Conservation (phyloP, 441 rosid species). For the Cnidoscolus chayamansa region DNA sequence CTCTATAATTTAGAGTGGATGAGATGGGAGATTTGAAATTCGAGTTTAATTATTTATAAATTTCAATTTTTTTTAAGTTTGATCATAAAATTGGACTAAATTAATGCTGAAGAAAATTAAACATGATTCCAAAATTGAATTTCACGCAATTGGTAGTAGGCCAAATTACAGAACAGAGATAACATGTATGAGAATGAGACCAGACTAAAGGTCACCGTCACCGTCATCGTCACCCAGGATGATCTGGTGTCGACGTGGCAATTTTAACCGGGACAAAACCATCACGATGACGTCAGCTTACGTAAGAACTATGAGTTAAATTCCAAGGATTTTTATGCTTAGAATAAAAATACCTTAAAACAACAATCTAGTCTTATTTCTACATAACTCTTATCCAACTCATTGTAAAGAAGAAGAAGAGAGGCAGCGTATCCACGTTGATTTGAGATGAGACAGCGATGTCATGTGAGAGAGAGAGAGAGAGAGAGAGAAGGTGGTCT, state of each 20-base stretch:
- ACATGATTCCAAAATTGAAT: no score
- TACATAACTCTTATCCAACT: no score
- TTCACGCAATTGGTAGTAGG: neutral
- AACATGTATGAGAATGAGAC: neutral
- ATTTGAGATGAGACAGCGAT: slow-evolving; percentile 23
- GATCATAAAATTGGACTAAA: no score
- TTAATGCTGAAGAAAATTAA: no score
- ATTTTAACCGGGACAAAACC: neutral
- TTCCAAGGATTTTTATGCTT: no score
- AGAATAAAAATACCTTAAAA: no score
- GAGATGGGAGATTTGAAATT: no score
- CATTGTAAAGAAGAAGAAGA: neutral
- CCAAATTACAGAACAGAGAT: neutral
- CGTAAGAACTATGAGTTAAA: neutral
- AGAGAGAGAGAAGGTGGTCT: slow-evolving; percentile 19
- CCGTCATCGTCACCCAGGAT: neutral
- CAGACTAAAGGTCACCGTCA: neutral
- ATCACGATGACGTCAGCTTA: neutral
- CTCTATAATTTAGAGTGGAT: no score
- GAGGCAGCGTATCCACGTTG: neutral
- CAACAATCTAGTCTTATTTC: no score
- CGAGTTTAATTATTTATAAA: no score
- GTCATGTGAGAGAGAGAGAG: neutral
- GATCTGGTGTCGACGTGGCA: neutral
- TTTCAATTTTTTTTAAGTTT: no score